Evolutionary conservation across 208 protist genomes (phyloP).

Genomic region (Trypanosoma boissoni): DNA sequence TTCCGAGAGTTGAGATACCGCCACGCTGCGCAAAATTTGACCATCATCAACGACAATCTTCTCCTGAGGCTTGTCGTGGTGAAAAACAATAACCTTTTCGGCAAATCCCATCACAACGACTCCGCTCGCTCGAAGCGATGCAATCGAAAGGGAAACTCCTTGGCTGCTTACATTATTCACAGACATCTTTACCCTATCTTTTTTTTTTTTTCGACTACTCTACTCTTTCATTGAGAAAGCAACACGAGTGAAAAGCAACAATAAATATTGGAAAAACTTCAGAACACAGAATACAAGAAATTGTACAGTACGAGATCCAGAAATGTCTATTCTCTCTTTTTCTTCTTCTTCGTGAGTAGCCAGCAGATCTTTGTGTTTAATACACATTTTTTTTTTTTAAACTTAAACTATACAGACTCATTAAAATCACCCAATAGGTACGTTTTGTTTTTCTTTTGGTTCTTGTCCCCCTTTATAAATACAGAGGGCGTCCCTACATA

Average conservation of each 20-base stretch:
- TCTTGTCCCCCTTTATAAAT: too few species aligned
- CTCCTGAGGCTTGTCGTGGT: slow-evolving; percentile 22
- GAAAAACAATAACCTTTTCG: slow-evolving; percentile 51
- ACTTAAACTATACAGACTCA: too few species aligned
- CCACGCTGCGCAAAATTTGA: slow-evolving; percentile 65
- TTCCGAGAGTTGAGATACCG: slow-evolving; percentile 48
- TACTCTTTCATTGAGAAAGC: neutral
- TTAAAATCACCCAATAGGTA: too few species aligned
- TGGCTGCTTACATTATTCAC: neutral
- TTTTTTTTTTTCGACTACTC: neutral
- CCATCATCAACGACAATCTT: slow-evolving; percentile 60
- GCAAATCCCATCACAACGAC: slow-evolving; percentile 54
- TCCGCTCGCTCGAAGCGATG: slow-evolving; percentile 21
- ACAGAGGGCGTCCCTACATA: too few species aligned
- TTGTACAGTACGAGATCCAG: too few species aligned
- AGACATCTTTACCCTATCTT: neutral
- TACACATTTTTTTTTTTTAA: slow-evolving; percentile 1
- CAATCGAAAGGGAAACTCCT: neutral
- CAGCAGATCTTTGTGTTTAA: neutral
- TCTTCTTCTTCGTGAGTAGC: too few species aligned
- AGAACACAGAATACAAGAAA: too few species aligned
- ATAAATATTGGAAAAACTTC: too few species aligned
- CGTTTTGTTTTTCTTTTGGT: too few species aligned
- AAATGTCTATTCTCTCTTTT: too few species aligned
- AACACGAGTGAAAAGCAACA: too few species aligned